Evolutionary conservation across 2,329 filamentous ascomycete species (phyloP).

Genomic region (Aureobasidium zeae): DNA sequence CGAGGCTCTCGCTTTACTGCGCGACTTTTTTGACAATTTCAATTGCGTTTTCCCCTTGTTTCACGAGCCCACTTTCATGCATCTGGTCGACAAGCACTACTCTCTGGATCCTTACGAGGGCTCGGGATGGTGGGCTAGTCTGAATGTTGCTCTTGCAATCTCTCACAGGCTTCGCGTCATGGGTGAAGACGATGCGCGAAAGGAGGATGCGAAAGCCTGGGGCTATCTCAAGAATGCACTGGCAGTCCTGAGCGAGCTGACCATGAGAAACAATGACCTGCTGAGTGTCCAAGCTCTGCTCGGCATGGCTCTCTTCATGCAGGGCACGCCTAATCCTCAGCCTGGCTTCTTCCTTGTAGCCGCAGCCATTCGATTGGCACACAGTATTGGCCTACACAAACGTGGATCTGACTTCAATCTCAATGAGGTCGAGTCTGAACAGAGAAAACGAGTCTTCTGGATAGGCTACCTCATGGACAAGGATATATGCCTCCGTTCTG

Average conservation of each 20-base stretch:
- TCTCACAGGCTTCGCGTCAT: conserved; percentile 86
- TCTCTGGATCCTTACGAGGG: conserved; percentile 86
- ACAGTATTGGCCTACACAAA: conserved; percentile 93
- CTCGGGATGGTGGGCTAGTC: conserved; percentile 95
- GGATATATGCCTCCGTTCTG: conserved; percentile 64
- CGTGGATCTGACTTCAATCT: conserved; percentile 85
- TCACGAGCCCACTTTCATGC: conserved; percentile 97
- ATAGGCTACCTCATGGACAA: conserved; percentile 67
- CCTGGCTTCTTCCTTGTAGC: conserved; percentile 86
- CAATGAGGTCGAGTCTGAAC: conserved; percentile 88
- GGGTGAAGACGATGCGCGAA: conserved; percentile 82
- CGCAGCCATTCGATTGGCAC: conserved; percentile 78
- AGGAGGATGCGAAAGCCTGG: conserved; percentile 93
- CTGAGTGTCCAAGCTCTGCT: conserved; percentile 88
- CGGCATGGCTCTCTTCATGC: conserved; percentile 88
- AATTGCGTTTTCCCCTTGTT: conserved; percentile 98
- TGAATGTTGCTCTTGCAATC: conserved; percentile 91
- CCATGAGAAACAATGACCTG: conserved; percentile 91
- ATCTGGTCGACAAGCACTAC: conserved; percentile 89
- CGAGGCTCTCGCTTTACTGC: conserved; percentile 79
- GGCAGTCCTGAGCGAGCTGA: conserved; percentile 83
- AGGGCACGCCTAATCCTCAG: conserved; percentile 93
- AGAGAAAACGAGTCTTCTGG: conserved; percentile 71
- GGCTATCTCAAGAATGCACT: conserved; percentile 93
- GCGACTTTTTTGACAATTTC: conserved; percentile 96